Percentiles rank a stretch among this genome's conserved stretches.
Conservation (phyloP, 352 stramenopile genomes). For the Phytophthora fragariaefolia region DNA sequence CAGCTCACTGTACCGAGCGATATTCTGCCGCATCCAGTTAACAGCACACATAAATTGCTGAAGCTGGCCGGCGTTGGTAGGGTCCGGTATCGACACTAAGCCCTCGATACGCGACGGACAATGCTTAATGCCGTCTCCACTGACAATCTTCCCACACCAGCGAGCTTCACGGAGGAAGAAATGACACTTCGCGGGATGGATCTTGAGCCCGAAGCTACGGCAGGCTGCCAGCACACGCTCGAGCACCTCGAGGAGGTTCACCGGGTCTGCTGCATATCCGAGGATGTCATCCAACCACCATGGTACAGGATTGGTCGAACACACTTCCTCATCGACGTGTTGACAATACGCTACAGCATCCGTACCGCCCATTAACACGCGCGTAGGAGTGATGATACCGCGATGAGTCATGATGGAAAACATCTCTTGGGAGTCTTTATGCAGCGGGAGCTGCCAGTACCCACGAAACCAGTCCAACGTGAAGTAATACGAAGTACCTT, state of each 20-base stretch:
- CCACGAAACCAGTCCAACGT: slow-evolving; percentile 21
- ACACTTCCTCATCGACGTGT: slow-evolving; percentile 3
- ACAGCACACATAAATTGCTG: background rate
- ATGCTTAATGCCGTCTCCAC: background rate
- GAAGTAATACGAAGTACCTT: slow-evolving; percentile 5
- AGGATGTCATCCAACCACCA: slow-evolving; percentile 15
- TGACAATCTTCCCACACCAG: slow-evolving; percentile 7
- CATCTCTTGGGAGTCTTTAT: slow-evolving; percentile 11
- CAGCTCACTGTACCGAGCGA: background rate
- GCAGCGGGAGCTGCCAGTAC: slow-evolving; percentile 20
- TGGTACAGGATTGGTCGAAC: slow-evolving; percentile 3
- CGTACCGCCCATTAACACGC: slow-evolving; percentile 19
- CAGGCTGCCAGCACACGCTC: slow-evolving; percentile 3
- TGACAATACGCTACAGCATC: slow-evolving; percentile 6
- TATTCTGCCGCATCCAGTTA: slow-evolving; percentile 2
- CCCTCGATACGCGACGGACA: slow-evolving; percentile 1
- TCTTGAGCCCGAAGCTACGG: slow-evolving; percentile 1
- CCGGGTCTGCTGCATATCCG: background rate
- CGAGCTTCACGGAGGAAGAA: slow-evolving; percentile 7
- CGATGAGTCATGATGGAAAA: slow-evolving; percentile 12
- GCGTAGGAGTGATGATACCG: slow-evolving; percentile 14
- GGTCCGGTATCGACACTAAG: background rate
- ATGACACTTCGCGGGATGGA: background rate
- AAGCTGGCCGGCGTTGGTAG: slow-evolving; percentile 1
- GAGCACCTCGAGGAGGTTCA: background rate